Conservation (phyloP, 306 rosid genomes). For the Vigna angularis region DNA sequence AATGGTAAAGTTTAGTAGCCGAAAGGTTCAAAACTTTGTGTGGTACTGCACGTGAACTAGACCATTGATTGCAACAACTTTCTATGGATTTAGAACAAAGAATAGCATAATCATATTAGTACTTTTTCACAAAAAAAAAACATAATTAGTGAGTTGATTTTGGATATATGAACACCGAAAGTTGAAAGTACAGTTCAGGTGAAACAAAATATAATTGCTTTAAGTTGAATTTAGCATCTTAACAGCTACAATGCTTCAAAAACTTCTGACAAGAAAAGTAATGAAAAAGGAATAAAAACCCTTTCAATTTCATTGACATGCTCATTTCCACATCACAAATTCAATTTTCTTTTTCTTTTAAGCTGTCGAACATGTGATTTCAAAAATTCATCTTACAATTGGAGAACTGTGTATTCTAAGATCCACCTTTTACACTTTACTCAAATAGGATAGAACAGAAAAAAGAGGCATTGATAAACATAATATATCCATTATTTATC, state of each 20-base stretch:
- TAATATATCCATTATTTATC: no score
- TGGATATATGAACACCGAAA: neutral
- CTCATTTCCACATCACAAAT: neutral
- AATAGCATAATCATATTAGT: neutral
- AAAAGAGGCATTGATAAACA: neutral
- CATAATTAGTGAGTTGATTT: constrained; percentile 3
- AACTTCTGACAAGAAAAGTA: neutral
- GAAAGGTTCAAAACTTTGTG: constrained; percentile 1
- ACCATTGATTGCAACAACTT: constrained; percentile 9
- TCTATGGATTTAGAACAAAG: neutral
- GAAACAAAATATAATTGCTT: neutral
- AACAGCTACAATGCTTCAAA: neutral
- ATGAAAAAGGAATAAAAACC: neutral
- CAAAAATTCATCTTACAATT: neutral
- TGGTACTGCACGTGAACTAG: constrained; percentile 4
- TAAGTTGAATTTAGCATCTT: neutral
- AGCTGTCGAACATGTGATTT: neutral
- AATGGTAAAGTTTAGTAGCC: no score
- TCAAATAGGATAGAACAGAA: neutral
- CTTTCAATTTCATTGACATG: neutral
- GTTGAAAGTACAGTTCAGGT: constrained; percentile 2
- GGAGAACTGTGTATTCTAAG: neutral
- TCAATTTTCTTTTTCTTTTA: neutral
- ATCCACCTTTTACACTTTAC: neutral
- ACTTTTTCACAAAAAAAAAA: neutral